These are phyloP conservation scores for Nakaseomyces uthaithaninus DNA, from an alignment of 1,139 yeast species.

Conservation along the genomic window DNA sequence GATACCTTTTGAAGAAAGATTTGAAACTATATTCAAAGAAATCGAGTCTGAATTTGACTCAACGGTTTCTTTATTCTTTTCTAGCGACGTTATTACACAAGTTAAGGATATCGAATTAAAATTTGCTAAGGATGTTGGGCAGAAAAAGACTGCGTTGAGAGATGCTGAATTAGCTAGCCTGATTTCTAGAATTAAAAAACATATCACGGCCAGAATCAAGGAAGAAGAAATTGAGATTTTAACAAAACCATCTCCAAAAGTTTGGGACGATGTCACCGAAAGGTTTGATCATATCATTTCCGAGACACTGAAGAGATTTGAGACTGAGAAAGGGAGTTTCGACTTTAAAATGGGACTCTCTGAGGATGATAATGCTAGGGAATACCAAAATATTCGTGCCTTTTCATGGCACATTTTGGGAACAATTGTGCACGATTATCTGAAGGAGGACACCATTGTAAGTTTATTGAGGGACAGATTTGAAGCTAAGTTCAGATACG, in stretches of 20 bases:
- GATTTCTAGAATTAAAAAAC: constrained; percentile 19
- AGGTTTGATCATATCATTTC: constrained; percentile 41
- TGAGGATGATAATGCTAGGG: constrained; percentile 36
- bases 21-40: constrained; percentile 10
- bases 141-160: constrained; percentile 17
- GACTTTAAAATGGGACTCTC: constrained; percentile 64
- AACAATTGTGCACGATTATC: constrained; percentile 48
- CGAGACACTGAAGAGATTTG: constrained; percentile 30
- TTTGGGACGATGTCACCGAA: constrained; percentile 31
- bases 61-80: constrained; percentile 5
- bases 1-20: constrained; percentile 21
- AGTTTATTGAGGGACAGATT: constrained; percentile 58
- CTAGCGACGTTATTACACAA: not conserved
- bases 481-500: constrained; percentile 78
- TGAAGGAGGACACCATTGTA: constrained; percentile 52
- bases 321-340: constrained; percentile 26
- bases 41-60: constrained; percentile 11
- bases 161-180: constrained; percentile 20
- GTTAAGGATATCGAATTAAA: constrained; percentile 8
- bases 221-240: constrained; percentile 24
- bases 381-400: constrained; percentile 40
- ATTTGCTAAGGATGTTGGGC: constrained; percentile 8
- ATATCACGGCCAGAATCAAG: constrained; percentile 22
- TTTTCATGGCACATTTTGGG: constrained; percentile 62
- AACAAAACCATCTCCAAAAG: constrained; percentile 23